A percentile compares a stretch with the other conserved stretches of the same genome.
Evolutionary conservation across 2,329 filamentous ascomycete genomes (phyloP).

Genomic region (Dactylonectria estremocensis): DNA sequence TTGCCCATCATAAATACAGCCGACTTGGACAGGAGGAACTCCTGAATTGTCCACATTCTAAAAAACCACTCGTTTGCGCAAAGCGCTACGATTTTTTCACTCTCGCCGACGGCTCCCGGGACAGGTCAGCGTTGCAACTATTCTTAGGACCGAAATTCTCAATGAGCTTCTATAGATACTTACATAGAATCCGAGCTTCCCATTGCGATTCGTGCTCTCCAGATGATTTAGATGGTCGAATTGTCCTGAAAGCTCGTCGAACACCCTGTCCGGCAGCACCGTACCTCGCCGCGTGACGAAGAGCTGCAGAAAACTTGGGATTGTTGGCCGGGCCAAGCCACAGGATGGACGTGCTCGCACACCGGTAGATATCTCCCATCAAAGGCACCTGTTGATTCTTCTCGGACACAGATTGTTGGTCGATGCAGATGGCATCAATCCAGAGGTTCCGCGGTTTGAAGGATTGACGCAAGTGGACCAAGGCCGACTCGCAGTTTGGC

Average conservation of each 20-base stretch:
- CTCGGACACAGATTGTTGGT: neutral
- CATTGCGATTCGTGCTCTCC: neutral
- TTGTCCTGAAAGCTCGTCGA: neutral
- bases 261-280: neutral
- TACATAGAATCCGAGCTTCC: neutral
- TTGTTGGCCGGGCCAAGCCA: neutral
- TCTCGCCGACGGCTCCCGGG: neutral
- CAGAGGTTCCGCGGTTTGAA: neutral
- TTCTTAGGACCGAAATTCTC: neutral
- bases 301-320: neutral
- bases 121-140: neutral
- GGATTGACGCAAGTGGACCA: neutral
- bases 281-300: constrained; percentile 1
- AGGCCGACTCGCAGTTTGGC: neutral
- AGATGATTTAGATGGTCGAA: too few relatives aligned
- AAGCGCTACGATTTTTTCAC: neutral
- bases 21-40: neutral
- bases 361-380: neutral
- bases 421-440: constrained; percentile 12
- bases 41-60: neutral
- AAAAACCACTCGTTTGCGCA: neutral
- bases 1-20: neutral
- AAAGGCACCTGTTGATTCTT: neutral
- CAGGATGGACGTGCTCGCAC: neutral
- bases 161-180: neutral